Percentiles rank a stretch among this genome's conserved stretches.
Conservation (phyloP, 768 basidiomycete species). For the Polyporus arcularius region DNA sequence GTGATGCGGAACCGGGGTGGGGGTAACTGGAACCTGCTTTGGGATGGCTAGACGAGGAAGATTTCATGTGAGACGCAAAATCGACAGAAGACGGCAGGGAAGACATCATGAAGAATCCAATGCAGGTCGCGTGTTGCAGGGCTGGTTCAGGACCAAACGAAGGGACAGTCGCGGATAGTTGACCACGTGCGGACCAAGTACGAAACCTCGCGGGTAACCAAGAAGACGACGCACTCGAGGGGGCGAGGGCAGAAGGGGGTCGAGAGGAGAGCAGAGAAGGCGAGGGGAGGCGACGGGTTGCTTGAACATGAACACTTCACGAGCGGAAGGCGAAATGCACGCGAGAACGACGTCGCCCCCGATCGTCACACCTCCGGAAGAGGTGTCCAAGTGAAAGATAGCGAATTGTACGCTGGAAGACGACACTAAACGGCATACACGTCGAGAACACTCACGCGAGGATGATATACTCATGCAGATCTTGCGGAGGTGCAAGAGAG, state of each 20-base stretch:
- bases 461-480: slow-evolving; percentile 19
- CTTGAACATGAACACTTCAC: slow-evolving; percentile 18
- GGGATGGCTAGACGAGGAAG: slow-evolving; percentile 15
- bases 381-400: neutral
- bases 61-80: slow-evolving; percentile 11
- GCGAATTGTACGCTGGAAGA: neutral
- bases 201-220: neutral
- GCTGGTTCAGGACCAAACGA: neutral
- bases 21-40: neutral
- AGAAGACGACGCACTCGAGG: slow-evolving; percentile 15
- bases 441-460: slow-evolving; percentile 14
- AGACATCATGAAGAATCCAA: slow-evolving; percentile 10
- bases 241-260: slow-evolving; percentile 15
- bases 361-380: slow-evolving; percentile 19
- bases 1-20: slow-evolving; percentile 27
- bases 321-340: slow-evolving; percentile 12
- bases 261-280: neutral
- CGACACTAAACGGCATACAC: neutral
- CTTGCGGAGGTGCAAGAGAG: slow-evolving; percentile 1
- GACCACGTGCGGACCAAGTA: neutral
- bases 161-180: neutral
- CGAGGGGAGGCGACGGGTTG: slow-evolving; percentile 1
- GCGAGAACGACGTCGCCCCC: slow-evolving; percentile 15
- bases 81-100: slow-evolving; percentile 1
- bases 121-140: slow-evolving; percentile 1